Evolutionary conservation across 441 rosid species (phyloP).

Genomic region (Pelargonium cotyledonis): DNA sequence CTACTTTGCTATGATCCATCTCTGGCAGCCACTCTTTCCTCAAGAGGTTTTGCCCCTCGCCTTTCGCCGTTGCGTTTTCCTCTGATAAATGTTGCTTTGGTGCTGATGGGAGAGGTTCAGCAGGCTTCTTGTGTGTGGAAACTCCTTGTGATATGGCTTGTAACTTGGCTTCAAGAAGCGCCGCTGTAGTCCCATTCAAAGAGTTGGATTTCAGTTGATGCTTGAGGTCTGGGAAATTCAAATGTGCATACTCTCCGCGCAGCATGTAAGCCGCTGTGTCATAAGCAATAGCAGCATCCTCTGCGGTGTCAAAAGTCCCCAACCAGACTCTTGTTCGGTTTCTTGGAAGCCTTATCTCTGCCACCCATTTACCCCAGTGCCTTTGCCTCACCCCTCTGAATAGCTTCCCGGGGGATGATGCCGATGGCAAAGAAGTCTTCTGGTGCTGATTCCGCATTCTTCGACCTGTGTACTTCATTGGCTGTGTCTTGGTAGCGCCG

Average conservation of each 20-base stretch:
- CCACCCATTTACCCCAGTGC: conserved; percentile 95
- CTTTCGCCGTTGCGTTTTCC: conserved; percentile 10
- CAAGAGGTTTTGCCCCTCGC: conserved; percentile 16
- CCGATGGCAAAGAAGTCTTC: conserved; percentile 19
- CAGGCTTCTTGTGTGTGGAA: conserved; percentile 22
- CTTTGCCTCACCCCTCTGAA: conserved; percentile 81
- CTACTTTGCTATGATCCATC: conserved; percentile 23
- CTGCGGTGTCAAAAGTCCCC: conserved; percentile 76
- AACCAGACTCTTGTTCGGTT: conserved; percentile 82
- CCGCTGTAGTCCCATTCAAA: conserved; percentile 47
- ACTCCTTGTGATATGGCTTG: conserved; percentile 46
- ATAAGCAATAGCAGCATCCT: conserved; percentile 76
- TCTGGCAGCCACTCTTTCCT: conserved; percentile 29
- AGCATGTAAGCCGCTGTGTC: conserved; percentile 75
- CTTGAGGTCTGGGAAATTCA: conserved; percentile 68
- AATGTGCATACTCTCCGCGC: conserved; percentile 68
- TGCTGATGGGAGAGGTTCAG: conserved; percentile 5
- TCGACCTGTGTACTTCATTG: conserved; percentile 48
- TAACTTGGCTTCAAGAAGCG: conserved; percentile 77
- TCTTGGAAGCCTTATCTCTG: conserved; percentile 76
- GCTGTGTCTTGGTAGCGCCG: conserved; percentile 52
- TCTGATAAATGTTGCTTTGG: conserved; percentile 4
- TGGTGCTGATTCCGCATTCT: conserved; percentile 36
- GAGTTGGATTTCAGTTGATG: conserved; percentile 53
- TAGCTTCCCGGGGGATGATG: conserved; percentile 46